Base-by-base conservation (phyloP, 139 green algal species). In the Limnomonas spitsbergensis region DNA sequence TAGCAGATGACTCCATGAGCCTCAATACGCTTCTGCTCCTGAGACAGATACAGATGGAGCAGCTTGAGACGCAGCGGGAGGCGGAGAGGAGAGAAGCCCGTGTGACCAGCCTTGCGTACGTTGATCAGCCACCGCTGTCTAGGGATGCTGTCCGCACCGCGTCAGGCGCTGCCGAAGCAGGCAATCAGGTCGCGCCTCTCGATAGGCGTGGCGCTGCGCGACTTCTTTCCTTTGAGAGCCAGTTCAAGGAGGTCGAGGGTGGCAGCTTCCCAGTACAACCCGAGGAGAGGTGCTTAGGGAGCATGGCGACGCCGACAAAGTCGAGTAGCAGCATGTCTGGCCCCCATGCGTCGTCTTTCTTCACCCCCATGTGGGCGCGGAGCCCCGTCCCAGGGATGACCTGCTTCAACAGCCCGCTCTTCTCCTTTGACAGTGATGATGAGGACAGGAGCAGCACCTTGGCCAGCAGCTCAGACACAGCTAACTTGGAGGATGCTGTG, bases 1-100 rank as follows among this genome's bases (percentile, higher is more conserved):
- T 61, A 29, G 47, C 47, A 61, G 47, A 61, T 61, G 47, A 61
- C 20, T 61, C 47, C 47, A 61, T 61, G 47, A 61, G 47, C 20
- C 47, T 61, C 47, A 61, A 61, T 20, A 61, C 47, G 20, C 14
- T 61, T 14, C 47, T 61, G 14, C 14, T 61, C 14, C 47, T 61
- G 14, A 61, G 47, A 61, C 14, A 61, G 47, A 20, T 20, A 61
- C 47, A 61, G 47, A 61, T 61, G 14, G 47, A 61, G 47, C 14
- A 14, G 47, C 14, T 61, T 20, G 20, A 29, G 47, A 61, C 20
- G 47, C 14, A 20, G 47, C 14, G 20, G 47, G 20, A 20, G 20
- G 47, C 14, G 14, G 47, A 61, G 14, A 61, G 20, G 47, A 29
- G 47, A 61, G 47, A 20, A 61, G 47, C 47, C 47, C 20, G 47